These are phyloP conservation scores for Coniella vitis DNA, from an alignment of 2,329 filamentous ascomycete species.

Conservation along the genomic window DNA sequence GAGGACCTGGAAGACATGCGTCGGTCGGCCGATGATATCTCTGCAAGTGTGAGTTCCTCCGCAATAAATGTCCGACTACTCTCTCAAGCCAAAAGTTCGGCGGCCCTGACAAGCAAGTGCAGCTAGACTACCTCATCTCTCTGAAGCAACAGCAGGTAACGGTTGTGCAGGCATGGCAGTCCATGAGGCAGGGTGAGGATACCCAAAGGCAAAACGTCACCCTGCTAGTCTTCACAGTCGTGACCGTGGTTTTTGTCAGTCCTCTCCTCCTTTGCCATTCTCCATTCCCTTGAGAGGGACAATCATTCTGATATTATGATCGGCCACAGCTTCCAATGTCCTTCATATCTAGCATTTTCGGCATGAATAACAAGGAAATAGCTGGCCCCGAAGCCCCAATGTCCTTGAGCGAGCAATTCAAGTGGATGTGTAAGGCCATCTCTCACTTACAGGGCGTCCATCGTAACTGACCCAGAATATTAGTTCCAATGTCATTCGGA, in stretches of 20 bases:
- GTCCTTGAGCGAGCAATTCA: constrained; percentile 13
- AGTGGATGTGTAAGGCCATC: constrained; percentile 12
- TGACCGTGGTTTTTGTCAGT: constrained; percentile 40
- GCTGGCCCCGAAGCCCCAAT: constrained; percentile 9
- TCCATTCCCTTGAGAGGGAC: no score
- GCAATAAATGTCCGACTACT: neutral
- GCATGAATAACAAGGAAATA: constrained; percentile 30
- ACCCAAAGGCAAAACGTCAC: constrained; percentile 34
- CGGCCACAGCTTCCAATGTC: constrained; percentile 27
- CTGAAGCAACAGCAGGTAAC: constrained; percentile 41
- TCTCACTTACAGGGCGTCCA: no score
- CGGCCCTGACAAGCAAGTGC: neutral
- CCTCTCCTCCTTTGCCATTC: no score
- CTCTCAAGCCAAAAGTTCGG: neutral
- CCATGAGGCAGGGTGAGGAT: constrained; percentile 32
- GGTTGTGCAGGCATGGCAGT: constrained; percentile 36
- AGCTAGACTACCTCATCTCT: constrained; percentile 32
- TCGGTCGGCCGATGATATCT: constrained; percentile 26
- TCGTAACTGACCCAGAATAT: fast-evolving
- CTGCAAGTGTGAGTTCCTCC: constrained; percentile 23
- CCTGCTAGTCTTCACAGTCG: constrained; percentile 39
- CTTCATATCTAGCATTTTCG: constrained; percentile 32
- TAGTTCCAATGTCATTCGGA: constrained; percentile 10
- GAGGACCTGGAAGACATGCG: constrained; percentile 28
- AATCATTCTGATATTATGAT: neutral